Base-by-base conservation (phyloP, 225 moss, liverwort and hornwort species). In the Rhytidiadelphus loreus region DNA sequence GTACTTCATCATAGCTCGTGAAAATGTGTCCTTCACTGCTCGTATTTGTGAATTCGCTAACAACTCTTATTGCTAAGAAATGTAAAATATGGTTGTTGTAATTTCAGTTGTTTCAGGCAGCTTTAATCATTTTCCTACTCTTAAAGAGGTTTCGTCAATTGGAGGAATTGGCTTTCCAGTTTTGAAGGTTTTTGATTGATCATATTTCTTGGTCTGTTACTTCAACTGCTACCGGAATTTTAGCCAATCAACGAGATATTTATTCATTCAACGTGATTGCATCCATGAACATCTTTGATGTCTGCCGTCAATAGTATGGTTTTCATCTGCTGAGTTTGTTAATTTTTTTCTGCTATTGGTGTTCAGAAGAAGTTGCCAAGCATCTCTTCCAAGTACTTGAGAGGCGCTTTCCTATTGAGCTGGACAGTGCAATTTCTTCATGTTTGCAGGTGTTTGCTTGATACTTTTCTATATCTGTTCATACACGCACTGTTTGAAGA, bases 341-440 rank as follows among this genome's bases (percentile, higher is more conserved):
- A 35, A 55, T 82, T 43, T 77, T 65, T 83, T 88, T 68, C n/a
- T 90, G 46, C 72, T 80, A 60, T 93, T 88, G 91, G 74, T 88
- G 59, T 86, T 89, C 92, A 98, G 98, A 91, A 89, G 89, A 90
- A 90, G 88, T 95, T 80, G 93, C 95, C 15, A 96, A 92, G 90
- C 93, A 74, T 81, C 88, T 96, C 24, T 87, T 97, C 9, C 91
- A 92, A 92, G 92, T 92, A 81, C 56, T 99, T 52, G 97, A 94
- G 88, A 95, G 72, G 84, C 94, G 92, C 56, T 97, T 95, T 92
- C 95, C 97, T 53, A 86, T 81, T 43, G 94, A 97, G 84, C 86
- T 99, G 90, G 99, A 99, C 89, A 93, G 81, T 86, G 96, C 95
- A 55, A 90, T 97, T 56, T 93, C 91, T 59, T 87, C 84, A 66